phyloP scores from a whole-genome alignment of 768 basidiomycete genomes.

The Glaciozyma antarctica region DNA sequence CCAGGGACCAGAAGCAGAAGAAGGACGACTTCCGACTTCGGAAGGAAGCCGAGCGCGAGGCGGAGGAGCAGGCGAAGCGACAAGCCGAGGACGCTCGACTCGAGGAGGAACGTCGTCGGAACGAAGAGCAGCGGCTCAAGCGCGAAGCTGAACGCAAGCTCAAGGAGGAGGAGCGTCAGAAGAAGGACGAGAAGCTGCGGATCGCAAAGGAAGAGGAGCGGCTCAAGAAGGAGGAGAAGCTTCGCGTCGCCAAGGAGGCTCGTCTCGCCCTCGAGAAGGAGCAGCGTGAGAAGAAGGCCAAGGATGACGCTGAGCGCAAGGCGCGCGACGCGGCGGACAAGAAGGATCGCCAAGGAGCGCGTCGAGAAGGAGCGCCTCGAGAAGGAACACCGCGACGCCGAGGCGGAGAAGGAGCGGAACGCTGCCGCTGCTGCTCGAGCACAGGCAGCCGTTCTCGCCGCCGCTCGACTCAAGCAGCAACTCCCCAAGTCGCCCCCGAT shows the following conservation, averaged over 20 bases:
- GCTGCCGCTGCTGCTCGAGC: conserved; percentile 28
- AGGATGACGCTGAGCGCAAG: conserved; percentile 43
- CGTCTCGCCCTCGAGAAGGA: conserved; percentile 44
- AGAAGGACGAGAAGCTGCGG: conserved; percentile 70
- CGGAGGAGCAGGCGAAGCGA: conserved; percentile 68
- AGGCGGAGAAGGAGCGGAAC: conserved; percentile 41
- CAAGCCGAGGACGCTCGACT: conserved; percentile 68
- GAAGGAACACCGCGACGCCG: conserved; percentile 40
- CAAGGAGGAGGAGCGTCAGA: conserved; percentile 46
- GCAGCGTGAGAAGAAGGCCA: conserved; percentile 37
- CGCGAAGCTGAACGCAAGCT: conserved; percentile 55
- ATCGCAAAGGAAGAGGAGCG: conserved; percentile 67
- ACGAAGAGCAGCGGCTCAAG: conserved; percentile 74
- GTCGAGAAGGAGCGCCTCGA: conserved; percentile 51
- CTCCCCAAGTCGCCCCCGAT: conserved; percentile 18
- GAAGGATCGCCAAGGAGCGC: conserved; percentile 38
- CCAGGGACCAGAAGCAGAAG: conserved; percentile 77
- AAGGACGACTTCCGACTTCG: conserved; percentile 85
- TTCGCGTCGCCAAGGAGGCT: conserved; percentile 43
- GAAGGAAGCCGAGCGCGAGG: conserved; percentile 73
- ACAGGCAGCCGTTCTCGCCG: conserved; percentile 33
- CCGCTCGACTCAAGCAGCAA: conserved; percentile 22
- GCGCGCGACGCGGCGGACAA: conserved; percentile 49
- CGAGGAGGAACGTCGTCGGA: conserved; percentile 67
- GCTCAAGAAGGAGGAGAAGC: conserved; percentile 41